These are phyloP conservation scores for Pseudopyrenochaeta lycopersici DNA, from an alignment of 2,329 filamentous ascomycete species.

Conservation along the genomic window DNA sequence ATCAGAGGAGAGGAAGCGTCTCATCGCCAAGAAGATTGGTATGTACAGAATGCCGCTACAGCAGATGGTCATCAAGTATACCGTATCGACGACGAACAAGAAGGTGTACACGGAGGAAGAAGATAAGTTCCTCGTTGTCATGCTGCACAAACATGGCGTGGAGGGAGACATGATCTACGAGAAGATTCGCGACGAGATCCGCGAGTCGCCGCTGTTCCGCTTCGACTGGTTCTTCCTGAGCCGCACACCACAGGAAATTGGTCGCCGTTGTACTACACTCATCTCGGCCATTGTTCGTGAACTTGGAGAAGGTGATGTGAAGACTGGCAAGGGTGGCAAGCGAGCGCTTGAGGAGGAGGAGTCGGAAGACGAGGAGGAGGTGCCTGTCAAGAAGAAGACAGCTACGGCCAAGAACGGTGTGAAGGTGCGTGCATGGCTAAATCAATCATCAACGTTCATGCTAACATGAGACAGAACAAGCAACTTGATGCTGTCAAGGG, in stretches of 20 bases:
- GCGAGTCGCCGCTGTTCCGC: conserved; percentile 91
- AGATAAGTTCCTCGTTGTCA: conserved; percentile 91
- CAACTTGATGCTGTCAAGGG: conserved; percentile 88
- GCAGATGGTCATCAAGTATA: conserved; percentile 98
- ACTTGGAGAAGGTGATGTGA: conserved; percentile 73
- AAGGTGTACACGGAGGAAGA: conserved; percentile 99
- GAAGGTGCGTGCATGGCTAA: conserved; percentile 69
- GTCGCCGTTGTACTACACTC: conserved; percentile 90
- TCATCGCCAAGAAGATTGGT: conserved; percentile 93
- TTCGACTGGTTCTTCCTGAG: conserved; percentile 99
- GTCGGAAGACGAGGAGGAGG: conserved; percentile 76
- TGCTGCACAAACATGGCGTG: conserved; percentile 90
- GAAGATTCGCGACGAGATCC: conserved; percentile 95
- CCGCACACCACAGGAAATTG: conserved; percentile 90
- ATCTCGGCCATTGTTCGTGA: conserved; percentile 95
- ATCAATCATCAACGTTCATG: not conserved
- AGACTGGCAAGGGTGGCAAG: conserved; percentile 74
- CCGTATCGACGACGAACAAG: conserved; percentile 98
- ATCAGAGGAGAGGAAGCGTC: conserved; percentile 89
- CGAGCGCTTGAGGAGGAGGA: conserved; percentile 84
- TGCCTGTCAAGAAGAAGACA: conserved; percentile 88
- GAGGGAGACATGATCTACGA: conserved; percentile 92
- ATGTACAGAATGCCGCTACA: conserved; percentile 97
- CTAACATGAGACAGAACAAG: conserved; percentile 75
- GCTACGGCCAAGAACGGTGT: conserved; percentile 76